These are phyloP conservation scores for Beta vulgaris DNA, from an alignment of 148 eudicot species.

Conservation along the genomic window DNA sequence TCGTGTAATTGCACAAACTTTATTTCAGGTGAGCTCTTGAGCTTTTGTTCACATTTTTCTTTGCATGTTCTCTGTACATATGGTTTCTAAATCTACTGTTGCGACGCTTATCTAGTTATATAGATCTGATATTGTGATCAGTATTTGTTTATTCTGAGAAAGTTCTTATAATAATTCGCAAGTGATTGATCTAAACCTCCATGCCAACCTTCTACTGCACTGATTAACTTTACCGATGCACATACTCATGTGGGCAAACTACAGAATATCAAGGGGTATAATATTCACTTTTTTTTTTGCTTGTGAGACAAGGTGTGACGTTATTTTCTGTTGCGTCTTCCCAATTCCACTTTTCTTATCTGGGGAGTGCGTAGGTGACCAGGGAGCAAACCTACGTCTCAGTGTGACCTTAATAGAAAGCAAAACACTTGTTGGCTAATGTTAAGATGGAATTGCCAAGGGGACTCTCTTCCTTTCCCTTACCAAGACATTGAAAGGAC, in stretches of 20 bases:
- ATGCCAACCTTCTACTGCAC: not conserved
- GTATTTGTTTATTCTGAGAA: not conserved
- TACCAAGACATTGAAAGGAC: too few relatives aligned
- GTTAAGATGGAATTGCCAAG: too few relatives aligned
- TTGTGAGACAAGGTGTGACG: not conserved
- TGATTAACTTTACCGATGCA: not conserved
- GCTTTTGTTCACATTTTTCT: constrained; percentile 4
- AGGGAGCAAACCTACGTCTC: not conserved
- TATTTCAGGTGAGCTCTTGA: constrained; percentile 46
- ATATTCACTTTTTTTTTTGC: not conserved
- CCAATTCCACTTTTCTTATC: not conserved
- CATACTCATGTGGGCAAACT: not conserved
- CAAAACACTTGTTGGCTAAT: too few relatives aligned
- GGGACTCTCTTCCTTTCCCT: too few relatives aligned
- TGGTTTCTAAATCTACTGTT: not conserved
- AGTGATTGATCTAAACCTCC: not conserved
- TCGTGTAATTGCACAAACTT: constrained; percentile 48
- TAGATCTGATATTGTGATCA: not conserved
- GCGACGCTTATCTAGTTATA: not conserved
- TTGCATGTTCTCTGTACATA: not conserved
- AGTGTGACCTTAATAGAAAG: not conserved
- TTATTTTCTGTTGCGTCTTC: not conserved
- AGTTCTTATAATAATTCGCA: not conserved
- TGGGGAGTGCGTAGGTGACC: not conserved
- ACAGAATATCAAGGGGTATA: not conserved